phyloP scores from a whole-genome alignment of 2,329 filamentous ascomycete species.

The Hymenoscyphus scutula region DNA sequence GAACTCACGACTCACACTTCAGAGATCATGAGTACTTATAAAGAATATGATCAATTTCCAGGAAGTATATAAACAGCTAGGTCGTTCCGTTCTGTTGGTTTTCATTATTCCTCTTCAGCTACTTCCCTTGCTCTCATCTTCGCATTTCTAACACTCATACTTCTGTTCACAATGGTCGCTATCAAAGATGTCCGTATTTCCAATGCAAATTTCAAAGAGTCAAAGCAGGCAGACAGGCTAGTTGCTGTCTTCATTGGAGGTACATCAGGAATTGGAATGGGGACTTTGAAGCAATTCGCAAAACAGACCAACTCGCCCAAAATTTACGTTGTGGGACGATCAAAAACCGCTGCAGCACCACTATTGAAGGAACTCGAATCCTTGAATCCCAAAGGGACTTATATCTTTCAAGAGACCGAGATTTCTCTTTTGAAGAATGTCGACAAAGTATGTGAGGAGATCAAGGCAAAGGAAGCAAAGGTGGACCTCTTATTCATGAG shows the following conservation, averaged over 20 bases:
- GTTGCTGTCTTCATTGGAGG: slow-evolving; percentile 53
- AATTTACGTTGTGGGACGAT: slow-evolving; percentile 54
- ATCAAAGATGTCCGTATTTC: slow-evolving; percentile 39
- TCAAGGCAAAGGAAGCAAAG: slow-evolving; percentile 43
- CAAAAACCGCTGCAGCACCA: slow-evolving; percentile 34
- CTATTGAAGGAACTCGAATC: slow-evolving; percentile 41
- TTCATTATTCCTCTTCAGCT: neutral
- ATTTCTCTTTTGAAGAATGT: slow-evolving; percentile 50
- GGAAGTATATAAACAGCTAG: neutral
- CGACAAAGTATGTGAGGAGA: slow-evolving; percentile 46
- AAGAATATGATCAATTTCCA: neutral
- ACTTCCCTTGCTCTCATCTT: neutral
- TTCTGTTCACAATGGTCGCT: slow-evolving; percentile 31
- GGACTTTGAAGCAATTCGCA: slow-evolving; percentile 46
- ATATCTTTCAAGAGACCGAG: slow-evolving; percentile 50
- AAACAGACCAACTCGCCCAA: slow-evolving; percentile 42
- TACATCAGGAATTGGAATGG: slow-evolving; percentile 54
- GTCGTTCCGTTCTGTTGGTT: neutral
- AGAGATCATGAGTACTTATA: neutral
- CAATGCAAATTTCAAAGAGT: slow-evolving; percentile 37
- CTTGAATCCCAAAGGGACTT: slow-evolving; percentile 44
- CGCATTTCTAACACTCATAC: neutral
- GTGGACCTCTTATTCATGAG: slow-evolving; percentile 49
- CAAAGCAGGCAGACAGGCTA: slow-evolving; percentile 37
- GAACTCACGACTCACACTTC: neutral